A percentile compares a stretch with the other conserved stretches of the same genome.
These are phyloP conservation scores for Pseudonitzschia multiseries DNA, from an alignment of 108 stramenopile genomes.

Conservation along the genomic window DNA sequence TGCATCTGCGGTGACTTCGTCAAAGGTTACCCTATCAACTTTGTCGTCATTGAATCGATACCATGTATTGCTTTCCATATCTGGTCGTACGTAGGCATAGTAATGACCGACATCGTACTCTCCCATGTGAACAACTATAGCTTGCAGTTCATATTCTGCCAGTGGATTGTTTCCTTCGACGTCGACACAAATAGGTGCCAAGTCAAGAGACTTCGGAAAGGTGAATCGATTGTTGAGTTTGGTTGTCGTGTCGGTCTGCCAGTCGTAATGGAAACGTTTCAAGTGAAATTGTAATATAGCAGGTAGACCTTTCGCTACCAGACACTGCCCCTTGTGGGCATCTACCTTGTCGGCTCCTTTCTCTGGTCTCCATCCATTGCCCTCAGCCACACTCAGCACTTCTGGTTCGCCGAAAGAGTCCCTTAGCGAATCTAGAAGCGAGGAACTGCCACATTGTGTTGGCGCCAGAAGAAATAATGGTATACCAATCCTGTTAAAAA, in stretches of 20 bases:
- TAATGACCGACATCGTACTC: conserved; percentile 74
- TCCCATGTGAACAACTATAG: conserved; percentile 78
- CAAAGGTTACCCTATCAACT: conserved; percentile 56
- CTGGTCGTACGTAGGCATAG: conserved; percentile 79
- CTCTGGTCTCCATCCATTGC: conserved; percentile 89
- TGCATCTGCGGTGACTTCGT: conserved; percentile 66
- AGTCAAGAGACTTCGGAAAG: conserved; percentile 60
- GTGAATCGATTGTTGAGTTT: conserved; percentile 67
- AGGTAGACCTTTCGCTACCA: conserved; percentile 65
- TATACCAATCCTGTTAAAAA: not conserved
- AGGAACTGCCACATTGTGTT: conserved; percentile 27
- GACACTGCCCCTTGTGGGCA: conserved; percentile 73
- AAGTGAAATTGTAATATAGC: conserved; percentile 79
- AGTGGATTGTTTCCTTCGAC: conserved; percentile 16
- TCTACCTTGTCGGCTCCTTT: conserved; percentile 86
- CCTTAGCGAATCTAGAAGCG: conserved; percentile 48
- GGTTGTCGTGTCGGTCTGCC: conserved; percentile 69
- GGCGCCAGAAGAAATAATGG: not conserved
- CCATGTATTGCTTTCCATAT: conserved; percentile 60
- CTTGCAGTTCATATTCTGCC: conserved; percentile 72
- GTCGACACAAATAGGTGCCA: conserved; percentile 23
- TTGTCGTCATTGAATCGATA: conserved; percentile 81
- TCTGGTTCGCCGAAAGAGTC: conserved; percentile 71
- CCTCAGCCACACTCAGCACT: conserved; percentile 67
- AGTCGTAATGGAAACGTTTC: conserved; percentile 85